Evolutionary conservation across 2,329 filamentous ascomycete species (phyloP).

Genomic region (Neonectria neomacrospora): DNA sequence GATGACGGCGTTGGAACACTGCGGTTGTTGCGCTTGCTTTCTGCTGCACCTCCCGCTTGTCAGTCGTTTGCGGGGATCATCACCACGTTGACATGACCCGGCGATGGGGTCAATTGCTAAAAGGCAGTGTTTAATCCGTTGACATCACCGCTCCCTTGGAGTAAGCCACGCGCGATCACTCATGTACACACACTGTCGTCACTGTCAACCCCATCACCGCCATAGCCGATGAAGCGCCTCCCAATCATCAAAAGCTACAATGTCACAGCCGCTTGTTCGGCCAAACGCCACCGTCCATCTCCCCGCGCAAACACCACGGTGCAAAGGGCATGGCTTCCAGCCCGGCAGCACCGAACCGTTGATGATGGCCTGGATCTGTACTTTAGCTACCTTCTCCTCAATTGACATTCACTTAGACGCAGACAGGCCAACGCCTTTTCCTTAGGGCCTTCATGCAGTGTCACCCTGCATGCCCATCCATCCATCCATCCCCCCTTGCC

Average conservation of each 20-base stretch:
- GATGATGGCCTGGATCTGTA: not conserved
- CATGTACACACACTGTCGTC: not conserved
- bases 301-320: not conserved
- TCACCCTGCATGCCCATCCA: not conserved
- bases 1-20: not conserved
- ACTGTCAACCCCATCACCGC: too few species aligned
- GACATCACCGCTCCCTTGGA: not conserved
- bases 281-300: not conserved
- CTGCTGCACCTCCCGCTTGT: not conserved
- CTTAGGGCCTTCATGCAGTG: not conserved
- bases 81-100: not conserved
- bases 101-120: not conserved
- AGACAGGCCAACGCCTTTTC: not conserved
- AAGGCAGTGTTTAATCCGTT: not conserved
- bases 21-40: not conserved
- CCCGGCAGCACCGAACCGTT: not conserved
- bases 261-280: not conserved
- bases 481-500: not conserved
- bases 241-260: not conserved
- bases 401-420: not conserved
- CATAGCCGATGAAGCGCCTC: constrained; percentile 3
- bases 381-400: not conserved
- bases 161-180: not conserved
- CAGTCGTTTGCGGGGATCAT: not conserved
- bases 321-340: not conserved